Conservation (phyloP, 306 rosid genomes). For the Begonia peltatifolia region DNA sequence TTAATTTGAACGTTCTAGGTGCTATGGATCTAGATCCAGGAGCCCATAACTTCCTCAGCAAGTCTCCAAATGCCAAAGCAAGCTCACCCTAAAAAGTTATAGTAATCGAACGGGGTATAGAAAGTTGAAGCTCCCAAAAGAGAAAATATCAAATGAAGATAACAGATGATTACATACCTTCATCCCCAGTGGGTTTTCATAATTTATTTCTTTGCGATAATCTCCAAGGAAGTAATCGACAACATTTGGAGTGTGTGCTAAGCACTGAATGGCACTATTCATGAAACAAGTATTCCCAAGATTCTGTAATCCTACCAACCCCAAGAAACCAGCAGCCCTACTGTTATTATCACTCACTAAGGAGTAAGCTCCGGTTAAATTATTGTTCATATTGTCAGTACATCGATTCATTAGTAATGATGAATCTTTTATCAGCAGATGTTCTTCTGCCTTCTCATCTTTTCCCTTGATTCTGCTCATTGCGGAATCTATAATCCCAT, state of each 20-base stretch:
- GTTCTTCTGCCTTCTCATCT: slow-evolving; percentile 26
- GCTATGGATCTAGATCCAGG: slow-evolving; percentile 48
- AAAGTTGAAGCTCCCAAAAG: not conserved
- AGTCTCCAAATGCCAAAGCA: slow-evolving; percentile 77
- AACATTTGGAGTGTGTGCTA: slow-evolving; percentile 72
- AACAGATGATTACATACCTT: slow-evolving; percentile 32
- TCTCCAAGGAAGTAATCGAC: slow-evolving; percentile 73
- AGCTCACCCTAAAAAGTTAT: slow-evolving; percentile 61
- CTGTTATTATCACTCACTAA: slow-evolving; percentile 23
- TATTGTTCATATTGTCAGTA: slow-evolving; percentile 21
- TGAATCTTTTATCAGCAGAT: slow-evolving; percentile 17
- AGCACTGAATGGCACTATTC: slow-evolving; percentile 84
- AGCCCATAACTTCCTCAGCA: slow-evolving; percentile 72
- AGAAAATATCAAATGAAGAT: not conserved
- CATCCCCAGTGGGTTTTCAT: slow-evolving; percentile 75
- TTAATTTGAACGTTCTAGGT: slow-evolving; percentile 54
- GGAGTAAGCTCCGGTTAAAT: not conserved
- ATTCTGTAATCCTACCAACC: slow-evolving; percentile 76
- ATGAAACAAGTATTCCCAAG: slow-evolving; percentile 94
- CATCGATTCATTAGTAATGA: slow-evolving; percentile 34
- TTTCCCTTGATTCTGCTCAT: slow-evolving; percentile 18
- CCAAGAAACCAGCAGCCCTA: slow-evolving; percentile 36
- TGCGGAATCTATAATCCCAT: slow-evolving; percentile 37
- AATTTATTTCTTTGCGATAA: slow-evolving; percentile 57
- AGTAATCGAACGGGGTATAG: not conserved